Conservation (phyloP, 805 yeast species). For the Starmera dryadoides region DNA sequence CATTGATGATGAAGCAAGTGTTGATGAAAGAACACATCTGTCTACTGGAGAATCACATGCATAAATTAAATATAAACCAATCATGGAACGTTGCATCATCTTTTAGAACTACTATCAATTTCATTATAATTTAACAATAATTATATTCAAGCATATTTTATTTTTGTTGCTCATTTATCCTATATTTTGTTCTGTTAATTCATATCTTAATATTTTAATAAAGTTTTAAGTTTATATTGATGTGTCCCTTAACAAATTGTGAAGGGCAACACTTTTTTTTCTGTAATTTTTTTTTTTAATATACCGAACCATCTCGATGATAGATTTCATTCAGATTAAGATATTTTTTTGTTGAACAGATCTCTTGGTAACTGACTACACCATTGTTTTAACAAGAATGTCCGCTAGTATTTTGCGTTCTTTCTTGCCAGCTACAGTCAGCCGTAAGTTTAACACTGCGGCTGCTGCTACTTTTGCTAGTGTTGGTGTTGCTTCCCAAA, state of each 20-base stretch:
- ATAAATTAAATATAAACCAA: too few species aligned
- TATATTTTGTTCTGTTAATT: neutral
- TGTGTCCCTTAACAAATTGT: neutral
- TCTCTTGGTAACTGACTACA: too few species aligned
- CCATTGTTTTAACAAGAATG: neutral
- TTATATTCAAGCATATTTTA: too few species aligned
- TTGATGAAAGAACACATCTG: constrained; percentile 13
- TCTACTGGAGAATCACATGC: constrained; percentile 2
- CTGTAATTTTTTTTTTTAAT: too few species aligned
- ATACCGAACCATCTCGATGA: neutral
- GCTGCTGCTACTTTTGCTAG: neutral
- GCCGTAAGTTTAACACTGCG: neutral
- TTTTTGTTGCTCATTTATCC: too few species aligned
- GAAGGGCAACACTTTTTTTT: neutral
- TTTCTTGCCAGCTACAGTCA: neutral
- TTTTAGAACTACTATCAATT: too few species aligned
- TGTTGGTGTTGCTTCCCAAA: constrained; percentile 4
- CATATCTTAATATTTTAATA: too few species aligned
- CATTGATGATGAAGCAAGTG: constrained; percentile 1
- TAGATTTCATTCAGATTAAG: too few species aligned
- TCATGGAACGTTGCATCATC: neutral
- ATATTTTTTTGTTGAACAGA: too few species aligned
- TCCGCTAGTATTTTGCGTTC: neutral
- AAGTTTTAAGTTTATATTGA: neutral
- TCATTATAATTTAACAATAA: too few species aligned